These are phyloP conservation scores for Calcarisporium arbuscula DNA, from an alignment of 2,329 filamentous ascomycete species.

Conservation along the genomic window DNA sequence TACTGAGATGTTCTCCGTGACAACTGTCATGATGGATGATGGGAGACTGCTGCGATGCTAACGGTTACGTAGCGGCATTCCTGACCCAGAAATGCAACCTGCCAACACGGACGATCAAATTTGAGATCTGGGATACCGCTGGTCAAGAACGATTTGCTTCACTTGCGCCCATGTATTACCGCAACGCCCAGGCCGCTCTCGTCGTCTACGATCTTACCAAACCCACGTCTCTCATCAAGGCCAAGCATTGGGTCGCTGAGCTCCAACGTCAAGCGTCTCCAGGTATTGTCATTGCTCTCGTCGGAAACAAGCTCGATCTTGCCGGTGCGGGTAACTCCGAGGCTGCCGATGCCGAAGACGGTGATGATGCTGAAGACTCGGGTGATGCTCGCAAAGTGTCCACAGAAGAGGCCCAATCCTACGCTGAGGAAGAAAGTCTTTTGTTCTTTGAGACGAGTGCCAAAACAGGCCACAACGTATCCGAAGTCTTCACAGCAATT, in stretches of 20 bases:
- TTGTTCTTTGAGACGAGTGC: slow-evolving; percentile 98
- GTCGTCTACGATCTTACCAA: slow-evolving; percentile 99
- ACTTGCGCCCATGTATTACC: slow-evolving; percentile 98
- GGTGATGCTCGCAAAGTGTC: slow-evolving; percentile 81
- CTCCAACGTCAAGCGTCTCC: slow-evolving; percentile 92
- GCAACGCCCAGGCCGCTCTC: slow-evolving; percentile 93
- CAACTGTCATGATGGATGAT: too few species aligned
- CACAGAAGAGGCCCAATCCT: slow-evolving; percentile 84
- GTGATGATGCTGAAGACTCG: slow-evolving; percentile 53
- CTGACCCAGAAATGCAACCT: slow-evolving; percentile 98
- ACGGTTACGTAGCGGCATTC: slow-evolving; percentile 70
- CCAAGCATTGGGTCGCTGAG: slow-evolving; percentile 98
- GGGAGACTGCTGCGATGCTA: too few species aligned
- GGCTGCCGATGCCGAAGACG: slow-evolving; percentile 40
- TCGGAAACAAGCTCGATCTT: slow-evolving; percentile 94
- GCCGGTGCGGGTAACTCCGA: slow-evolving; percentile 57
- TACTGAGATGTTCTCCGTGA: slow-evolving; percentile 1
- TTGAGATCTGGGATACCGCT: slow-evolving; percentile 97
- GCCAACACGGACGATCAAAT: slow-evolving; percentile 84
- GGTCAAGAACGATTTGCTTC: slow-evolving; percentile 97
- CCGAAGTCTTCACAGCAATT: slow-evolving; percentile 95
- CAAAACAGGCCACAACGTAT: slow-evolving; percentile 91
- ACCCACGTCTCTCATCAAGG: slow-evolving; percentile 89
- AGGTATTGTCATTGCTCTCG: slow-evolving; percentile 92
- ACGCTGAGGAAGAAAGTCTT: slow-evolving; percentile 89